A percentile compares a stretch with the other conserved stretches of the same genome.
phyloP scores from a whole-genome alignment of 148 eudicot species.

The Fagopyrum esculentum region DNA sequence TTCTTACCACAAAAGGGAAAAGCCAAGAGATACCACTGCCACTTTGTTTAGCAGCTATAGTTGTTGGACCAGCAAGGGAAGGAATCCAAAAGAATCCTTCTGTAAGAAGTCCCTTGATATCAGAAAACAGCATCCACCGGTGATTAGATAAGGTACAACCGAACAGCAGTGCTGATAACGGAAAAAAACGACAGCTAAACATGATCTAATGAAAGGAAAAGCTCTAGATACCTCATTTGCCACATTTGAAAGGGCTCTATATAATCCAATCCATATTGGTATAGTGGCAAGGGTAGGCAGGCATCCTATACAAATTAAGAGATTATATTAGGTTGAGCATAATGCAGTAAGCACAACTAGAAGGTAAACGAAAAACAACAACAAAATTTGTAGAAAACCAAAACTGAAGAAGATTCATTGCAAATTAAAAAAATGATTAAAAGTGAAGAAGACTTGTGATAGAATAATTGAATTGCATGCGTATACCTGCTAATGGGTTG shows the following conservation, averaged over 20 bases:
- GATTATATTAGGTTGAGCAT: neutral
- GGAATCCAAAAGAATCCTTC: constrained; percentile 99
- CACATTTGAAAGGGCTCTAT: constrained; percentile 93
- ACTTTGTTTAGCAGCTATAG: constrained; percentile 66
- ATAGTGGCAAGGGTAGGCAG: constrained; percentile 92
- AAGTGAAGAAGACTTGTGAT: constrained; percentile 11
- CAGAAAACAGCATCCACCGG: constrained; percentile 12
- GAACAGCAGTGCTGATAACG: neutral
- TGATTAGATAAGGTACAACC: neutral
- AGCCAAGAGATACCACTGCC: constrained; percentile 97
- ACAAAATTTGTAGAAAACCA: neutral
- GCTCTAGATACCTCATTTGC: constrained; percentile 66
- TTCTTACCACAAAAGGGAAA: constrained; percentile 82
- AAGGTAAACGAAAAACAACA: neutral
- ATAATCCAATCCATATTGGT: constrained; percentile 98
- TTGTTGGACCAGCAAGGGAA: constrained; percentile 93
- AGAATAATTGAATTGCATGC: neutral
- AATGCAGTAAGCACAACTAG: neutral
- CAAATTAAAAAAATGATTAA: neutral
- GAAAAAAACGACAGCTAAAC: neutral
- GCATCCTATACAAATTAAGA: constrained; percentile 44
- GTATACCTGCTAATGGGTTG: constrained; percentile 86
- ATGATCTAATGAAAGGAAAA: neutral
- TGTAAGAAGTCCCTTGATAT: constrained; percentile 66
- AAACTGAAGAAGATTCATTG: neutral